Evolutionary conservation across 164 flowering plant genomes (phyloP), one percentile per base, ranked within the genome.

Genomic region (Buxus sempervirens): DNA sequence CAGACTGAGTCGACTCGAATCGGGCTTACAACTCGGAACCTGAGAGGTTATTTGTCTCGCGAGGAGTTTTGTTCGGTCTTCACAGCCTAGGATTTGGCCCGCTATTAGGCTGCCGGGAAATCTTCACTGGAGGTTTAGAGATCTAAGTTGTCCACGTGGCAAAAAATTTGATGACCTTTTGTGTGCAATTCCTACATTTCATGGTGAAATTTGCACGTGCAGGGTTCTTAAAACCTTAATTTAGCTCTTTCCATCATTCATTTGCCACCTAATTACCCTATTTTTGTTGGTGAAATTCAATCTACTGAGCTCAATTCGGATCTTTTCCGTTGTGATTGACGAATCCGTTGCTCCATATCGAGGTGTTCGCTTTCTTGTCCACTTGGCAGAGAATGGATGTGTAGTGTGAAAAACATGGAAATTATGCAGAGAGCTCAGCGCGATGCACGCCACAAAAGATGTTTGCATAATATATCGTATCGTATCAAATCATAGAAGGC

Each of bases 71-170:
- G 38, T 32, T 32, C 5, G 38, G 62, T 41, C 38, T 12, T 32
- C 38, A 7, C 38, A 32, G 3, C 38, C 3, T 7, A 7, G 38
- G 38, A 32, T 32, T 32, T 32, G 38, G 58, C 70, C 54, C 63
- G 62, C 57, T 32, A 32, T 42, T 63, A 28, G 57, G 58, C 53
- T 23, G 57, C 67, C 71, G 64, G 60, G 4, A 54, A 69, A 60
- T 36, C 20, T 48, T 65, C 53, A 22, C 10, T 49, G 21, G 32
- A 20, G 19, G 16, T 57, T 27, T 63, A 13, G 36, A 45, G 73
- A 49, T 71, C 58, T 28, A 32, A 27, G 42, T 58, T 45, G 10
- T 28, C 41, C 63, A 64, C 64, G 68, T 70, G 68, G 32, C 21
- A 5, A 32, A 32, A 32, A 32, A 32, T 32, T 3, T 3, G 7